Percentiles rank a stretch among this genome's conserved stretches.
These are phyloP conservation scores for Ogataea henricii DNA, from an alignment of 805 yeast genomes.

Conservation along the genomic window DNA sequence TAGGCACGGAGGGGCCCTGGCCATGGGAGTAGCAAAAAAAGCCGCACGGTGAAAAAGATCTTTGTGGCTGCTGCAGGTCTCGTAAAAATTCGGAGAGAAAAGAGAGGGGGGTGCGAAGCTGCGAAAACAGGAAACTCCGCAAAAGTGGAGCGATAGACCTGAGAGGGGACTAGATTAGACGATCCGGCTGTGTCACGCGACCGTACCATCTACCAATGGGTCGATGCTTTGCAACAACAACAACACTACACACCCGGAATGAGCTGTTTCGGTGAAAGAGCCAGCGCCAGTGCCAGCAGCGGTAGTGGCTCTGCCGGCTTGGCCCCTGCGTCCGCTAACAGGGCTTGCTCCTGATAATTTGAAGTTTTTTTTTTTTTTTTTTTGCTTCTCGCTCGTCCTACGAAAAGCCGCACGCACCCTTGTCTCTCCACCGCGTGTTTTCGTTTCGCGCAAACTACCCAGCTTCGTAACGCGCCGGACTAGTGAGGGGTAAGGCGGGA, in stretches of 20 bases:
- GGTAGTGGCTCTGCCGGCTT: no score
- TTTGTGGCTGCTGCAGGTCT: conserved; percentile 11
- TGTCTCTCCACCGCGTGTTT: conserved; percentile 17
- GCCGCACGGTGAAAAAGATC: conserved; percentile 14
- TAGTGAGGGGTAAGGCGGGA: conserved; percentile 1
- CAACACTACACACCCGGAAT: no score
- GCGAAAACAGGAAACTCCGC: conserved; percentile 15
- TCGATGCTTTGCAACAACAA: no score
- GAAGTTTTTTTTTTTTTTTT: no score
- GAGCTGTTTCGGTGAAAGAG: no score
- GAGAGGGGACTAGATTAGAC: no score
- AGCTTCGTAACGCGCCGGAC: conserved; percentile 4
- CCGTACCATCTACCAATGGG: no score
- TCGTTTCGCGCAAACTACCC: not conserved
- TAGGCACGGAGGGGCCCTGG: conserved; percentile 3
- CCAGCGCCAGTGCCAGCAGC: no score
- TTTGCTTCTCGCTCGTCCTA: not conserved
- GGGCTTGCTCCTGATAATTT: not conserved
- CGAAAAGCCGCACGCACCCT: conserved; percentile 5
- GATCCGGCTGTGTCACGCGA: no score
- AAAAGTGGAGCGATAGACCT: conserved; percentile 3
- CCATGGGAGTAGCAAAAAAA: conserved; percentile 4
- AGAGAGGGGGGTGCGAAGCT: conserved; percentile 1
- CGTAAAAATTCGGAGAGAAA: conserved; percentile 17
- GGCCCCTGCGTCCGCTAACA: no score